A percentile compares a stretch with the other conserved stretches of the same genome.
phyloP scores from a whole-genome alignment of 139 green algal species.

The Astrephomene gubernaculifera region DNA sequence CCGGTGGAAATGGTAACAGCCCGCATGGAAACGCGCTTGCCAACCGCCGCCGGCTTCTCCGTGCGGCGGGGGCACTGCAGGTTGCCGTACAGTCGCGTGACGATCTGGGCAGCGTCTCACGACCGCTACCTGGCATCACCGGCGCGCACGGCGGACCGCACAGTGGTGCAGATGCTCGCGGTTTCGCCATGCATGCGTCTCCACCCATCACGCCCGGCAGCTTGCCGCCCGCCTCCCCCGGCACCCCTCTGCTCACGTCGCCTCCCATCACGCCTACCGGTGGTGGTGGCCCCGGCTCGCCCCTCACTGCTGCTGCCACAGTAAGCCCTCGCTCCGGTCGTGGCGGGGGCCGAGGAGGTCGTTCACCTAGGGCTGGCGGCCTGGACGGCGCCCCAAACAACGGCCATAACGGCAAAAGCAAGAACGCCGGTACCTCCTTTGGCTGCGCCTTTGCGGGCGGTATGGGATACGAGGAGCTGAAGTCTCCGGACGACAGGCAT shows the following conservation, averaged over 20 bases:
- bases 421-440: too few relatives aligned
- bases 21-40: neutral
- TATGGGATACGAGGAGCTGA: neutral
- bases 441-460: too few relatives aligned
- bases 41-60: constrained; percentile 9
- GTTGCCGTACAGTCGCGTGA: constrained; percentile 1
- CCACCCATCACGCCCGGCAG: neutral
- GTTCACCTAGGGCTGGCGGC: neutral
- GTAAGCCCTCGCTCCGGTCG: too few relatives aligned
- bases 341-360: too few relatives aligned
- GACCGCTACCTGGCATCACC: neutral
- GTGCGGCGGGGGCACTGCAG: neutral
- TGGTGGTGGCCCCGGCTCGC: too few relatives aligned
- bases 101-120: neutral
- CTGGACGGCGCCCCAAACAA: too few relatives aligned
- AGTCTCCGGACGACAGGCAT: neutral
- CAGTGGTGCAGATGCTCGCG: neutral
- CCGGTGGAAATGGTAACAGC: neutral
- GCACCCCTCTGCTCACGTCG: neutral
- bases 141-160: neutral
- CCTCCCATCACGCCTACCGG: neutral
- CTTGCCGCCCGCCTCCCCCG: neutral
- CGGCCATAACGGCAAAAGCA: too few relatives aligned
- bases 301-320: too few relatives aligned
- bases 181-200: neutral